These are phyloP conservation scores for Scheffersomyces lignosus DNA, from an alignment of 805 yeast species.

Conservation along the genomic window DNA sequence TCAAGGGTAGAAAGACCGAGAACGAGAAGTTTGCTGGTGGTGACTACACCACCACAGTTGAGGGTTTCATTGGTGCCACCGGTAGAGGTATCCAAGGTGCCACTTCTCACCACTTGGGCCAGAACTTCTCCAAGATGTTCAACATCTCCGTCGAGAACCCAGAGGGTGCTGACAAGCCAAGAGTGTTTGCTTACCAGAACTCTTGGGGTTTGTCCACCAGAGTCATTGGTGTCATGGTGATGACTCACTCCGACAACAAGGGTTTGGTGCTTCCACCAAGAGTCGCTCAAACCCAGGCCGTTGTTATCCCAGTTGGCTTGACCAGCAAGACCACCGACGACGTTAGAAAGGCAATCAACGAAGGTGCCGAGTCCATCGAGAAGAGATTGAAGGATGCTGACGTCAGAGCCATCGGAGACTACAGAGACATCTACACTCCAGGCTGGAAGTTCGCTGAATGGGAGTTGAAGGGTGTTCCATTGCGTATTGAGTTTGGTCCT, in stretches of 20 bases:
- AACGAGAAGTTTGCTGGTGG: conserved; percentile 99
- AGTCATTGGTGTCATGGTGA: conserved; percentile 98
- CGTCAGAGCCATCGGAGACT: conserved; percentile 80
- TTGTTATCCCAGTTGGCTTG: conserved; percentile 92
- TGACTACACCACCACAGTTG: conserved; percentile 90
- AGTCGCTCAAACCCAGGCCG: conserved; percentile 90
- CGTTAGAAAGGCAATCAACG: conserved; percentile 65
- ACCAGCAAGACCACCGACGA: conserved; percentile 83
- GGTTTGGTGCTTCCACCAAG: conserved; percentile 98
- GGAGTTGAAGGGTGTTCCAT: conserved; percentile 94
- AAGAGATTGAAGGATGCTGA: conserved; percentile 55
- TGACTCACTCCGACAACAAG: conserved; percentile 98
- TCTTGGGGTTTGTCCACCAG: conserved; percentile 99
- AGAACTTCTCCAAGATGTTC: conserved; percentile 98
- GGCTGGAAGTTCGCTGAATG: conserved; percentile 99
- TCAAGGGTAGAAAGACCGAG: conserved; percentile 93
- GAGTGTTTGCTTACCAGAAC: conserved; percentile 89
- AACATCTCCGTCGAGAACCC: conserved; percentile 95
- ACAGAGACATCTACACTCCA: conserved; percentile 92
- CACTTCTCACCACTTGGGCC: conserved; percentile 96
- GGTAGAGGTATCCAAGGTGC: conserved; percentile 99
- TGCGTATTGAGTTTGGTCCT: conserved; percentile 95
- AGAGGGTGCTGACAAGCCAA: conserved; percentile 82
- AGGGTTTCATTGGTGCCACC: conserved; percentile 95
- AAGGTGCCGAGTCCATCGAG: conserved; percentile 73